Evolutionary conservation across 441 rosid species (phyloP), one percentile per base, ranked within the genome.

Genomic region (Aleurites moluccanus): DNA sequence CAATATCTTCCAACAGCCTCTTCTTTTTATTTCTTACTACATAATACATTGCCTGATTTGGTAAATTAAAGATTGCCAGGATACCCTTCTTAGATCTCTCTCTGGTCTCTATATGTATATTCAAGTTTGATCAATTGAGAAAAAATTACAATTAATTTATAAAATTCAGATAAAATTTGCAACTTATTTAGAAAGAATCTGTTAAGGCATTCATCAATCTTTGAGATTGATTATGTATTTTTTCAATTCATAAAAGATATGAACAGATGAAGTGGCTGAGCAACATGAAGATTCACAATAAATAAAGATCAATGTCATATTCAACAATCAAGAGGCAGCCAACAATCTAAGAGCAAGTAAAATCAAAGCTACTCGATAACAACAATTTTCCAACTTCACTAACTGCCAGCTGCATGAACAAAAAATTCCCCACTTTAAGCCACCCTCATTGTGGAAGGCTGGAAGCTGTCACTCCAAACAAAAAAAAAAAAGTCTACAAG

Each of bases 391-490:
- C 49, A 64, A 18, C 25, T 40, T 27, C 40, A 8, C 18, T 33
- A 72, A 15, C 25, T 35, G 30, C 69, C 33, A 35, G 21, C 30
- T 52, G 28, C 50, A 21, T 59, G 10, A 27, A 33, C 52, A 53
- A 70, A 74, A 38, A 73, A 73, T 18, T 73, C 27, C 23, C 76
- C 69, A 59, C 55, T 13, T 45, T 45, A 68, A 67, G 69, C 56
- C 55, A 67, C 59, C 35, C n/a, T 10, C 44, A 7, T 21, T 33
- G 1, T 6, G 56, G 15, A 71, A 71, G n/a, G 6, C 23, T 13
- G 42, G 33, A 71, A 71, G n/a, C 21, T 15, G 52, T 16, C 70
- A 5, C 70, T 44, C 53, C 2, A n/a, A 53, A n/a, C 16, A 50
- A 49, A n/a, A 23, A 50, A 28, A 30, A 69, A 62, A 38, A 18